Evolutionary conservation across 1,284 basidiomycete genomes (phyloP).

Genomic region (Marasmius tenuissimus): DNA sequence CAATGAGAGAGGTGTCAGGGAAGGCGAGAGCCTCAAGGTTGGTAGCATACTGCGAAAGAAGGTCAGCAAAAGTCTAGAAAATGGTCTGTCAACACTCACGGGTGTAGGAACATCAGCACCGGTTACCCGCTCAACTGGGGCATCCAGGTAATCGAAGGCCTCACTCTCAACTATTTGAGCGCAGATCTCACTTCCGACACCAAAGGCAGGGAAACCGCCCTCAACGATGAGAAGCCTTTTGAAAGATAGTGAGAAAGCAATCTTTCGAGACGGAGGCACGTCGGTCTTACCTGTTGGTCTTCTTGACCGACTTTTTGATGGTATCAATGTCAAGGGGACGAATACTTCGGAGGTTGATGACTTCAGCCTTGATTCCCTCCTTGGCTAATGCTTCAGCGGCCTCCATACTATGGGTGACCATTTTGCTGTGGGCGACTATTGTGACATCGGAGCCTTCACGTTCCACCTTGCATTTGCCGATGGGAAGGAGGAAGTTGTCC

Average conservation of each 20-base stretch:
- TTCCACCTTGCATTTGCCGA: conserved; percentile 98
- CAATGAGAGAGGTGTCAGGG: conserved; percentile 86
- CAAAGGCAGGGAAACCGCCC: conserved; percentile 98
- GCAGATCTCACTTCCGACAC: conserved; percentile 97
- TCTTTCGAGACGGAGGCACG: not conserved
- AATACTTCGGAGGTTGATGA: conserved; percentile 95
- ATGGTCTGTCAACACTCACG: conserved; percentile 48
- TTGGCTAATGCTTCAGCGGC: conserved; percentile 92
- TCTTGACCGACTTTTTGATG: conserved; percentile 95
- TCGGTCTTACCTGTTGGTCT: conserved; percentile 82
- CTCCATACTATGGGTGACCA: conserved; percentile 91
- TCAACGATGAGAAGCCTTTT: conserved; percentile 90
- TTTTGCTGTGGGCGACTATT: conserved; percentile 95
- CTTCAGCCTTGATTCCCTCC: conserved; percentile 97
- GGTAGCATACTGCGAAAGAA: conserved; percentile 71
- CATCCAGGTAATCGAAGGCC: conserved; percentile 96
- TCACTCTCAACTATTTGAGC: conserved; percentile 96
- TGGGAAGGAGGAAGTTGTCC: conserved; percentile 92
- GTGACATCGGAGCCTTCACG: conserved; percentile 92
- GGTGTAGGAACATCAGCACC: conserved; percentile 97
- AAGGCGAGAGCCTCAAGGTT: conserved; percentile 88
- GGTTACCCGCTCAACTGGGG: conserved; percentile 95
- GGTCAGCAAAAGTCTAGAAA: conserved; percentile 9
- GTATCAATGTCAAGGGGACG: conserved; percentile 97
- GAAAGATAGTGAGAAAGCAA: conserved; percentile 2